Evolutionary conservation across 2,329 filamentous ascomycete species (phyloP), one percentile per base, ranked within the genome.

Genomic region (Zasmidium cellare): DNA sequence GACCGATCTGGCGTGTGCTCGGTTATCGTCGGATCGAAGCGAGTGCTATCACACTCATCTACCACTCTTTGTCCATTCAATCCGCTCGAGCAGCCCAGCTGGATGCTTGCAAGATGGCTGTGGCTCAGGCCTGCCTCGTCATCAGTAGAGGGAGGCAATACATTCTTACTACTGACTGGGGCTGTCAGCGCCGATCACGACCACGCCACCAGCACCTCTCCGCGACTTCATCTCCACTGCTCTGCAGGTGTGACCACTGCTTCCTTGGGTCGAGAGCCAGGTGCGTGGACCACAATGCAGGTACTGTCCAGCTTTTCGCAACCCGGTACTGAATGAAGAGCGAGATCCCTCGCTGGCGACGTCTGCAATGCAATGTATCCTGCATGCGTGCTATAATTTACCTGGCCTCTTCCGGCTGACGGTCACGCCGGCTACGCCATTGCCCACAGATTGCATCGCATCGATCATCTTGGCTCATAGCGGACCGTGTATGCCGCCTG

Each of bases 261-360:
- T 46, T 19, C 46, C 38, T 46, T 28, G 47, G 22, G 31, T 25
- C 46, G 41, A 25, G 51, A 58, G 53, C 58, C 61, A 58, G 55
- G 54, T 50, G 38, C 54, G 38, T 54, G 56, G 56, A 57, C 22
- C 48, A 38, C 12, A 28, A 59, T 58, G 61, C 61, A 63, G 61
- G 61, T 59, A 63, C 59, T 46, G 51, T 35, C 54, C 23, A 46
- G 54, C 31, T 11, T 38, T 46, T 25, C n/a, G 18, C 44, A 16
- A 28, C 25, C 49, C 48, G 61, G 61, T 61, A 61, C 56, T 61
- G 58, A 61, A 57, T 61, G 61, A 55, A 50, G 47, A 46, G 19
- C 9, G 49, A 46, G 51, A 53, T 55, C 53, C 61, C 55, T 60
- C 49, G 44, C 28, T 22, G 51, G 46, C 35, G 38, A 9, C 28